Evolutionary conservation across 768 basidiomycete genomes (phyloP), one percentile per base, ranked within the genome.

Genomic region (Collybia mongolica): DNA sequence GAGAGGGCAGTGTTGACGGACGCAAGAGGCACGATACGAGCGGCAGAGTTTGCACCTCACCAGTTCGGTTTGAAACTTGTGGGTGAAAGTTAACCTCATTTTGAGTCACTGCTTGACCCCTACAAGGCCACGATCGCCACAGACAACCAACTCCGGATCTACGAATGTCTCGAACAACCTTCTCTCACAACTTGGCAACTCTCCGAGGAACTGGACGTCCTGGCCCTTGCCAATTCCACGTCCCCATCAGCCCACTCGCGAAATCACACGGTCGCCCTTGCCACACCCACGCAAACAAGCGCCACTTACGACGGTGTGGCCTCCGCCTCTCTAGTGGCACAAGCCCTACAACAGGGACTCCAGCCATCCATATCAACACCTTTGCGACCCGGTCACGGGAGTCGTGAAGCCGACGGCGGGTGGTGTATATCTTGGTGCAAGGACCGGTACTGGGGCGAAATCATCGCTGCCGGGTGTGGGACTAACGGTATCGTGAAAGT

Each of bases 361-460:
- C 53, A 7, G 46, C 44, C 18, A 49, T 56, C 32, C 7, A 14
- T 32, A 6, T 49, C 56, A 40, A 54, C 20, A 43, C 49, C 46
- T 46, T 45, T 35, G 49, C 60, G 53, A 39, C 53, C 55, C 14
- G 78, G 80, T 1, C 53, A 72, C 19, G 86, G 82, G 0, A 84
- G 81, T 56, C 75, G 87, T 37, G 90, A 95, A 65, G 92, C 92
- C 2, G 86, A 93, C 48, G 93, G 93, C 3, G 95, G 90, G 1
- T 98, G 93, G 93, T 88, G 86, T 49, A 68, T 99, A 38, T 88
- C 88, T 6, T 99, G 95, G 94, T 98, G 95, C 68, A 92, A 93
- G 62, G 97, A 98, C 60, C 78, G 81, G 53, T 97, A 94, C 67
- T 97, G 94, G 94, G 96, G 96, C 1, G 90, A 94, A 62, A 62